Conservation (phyloP, 2,329 filamentous ascomycete genomes). For the Colletotrichum lini region DNA sequence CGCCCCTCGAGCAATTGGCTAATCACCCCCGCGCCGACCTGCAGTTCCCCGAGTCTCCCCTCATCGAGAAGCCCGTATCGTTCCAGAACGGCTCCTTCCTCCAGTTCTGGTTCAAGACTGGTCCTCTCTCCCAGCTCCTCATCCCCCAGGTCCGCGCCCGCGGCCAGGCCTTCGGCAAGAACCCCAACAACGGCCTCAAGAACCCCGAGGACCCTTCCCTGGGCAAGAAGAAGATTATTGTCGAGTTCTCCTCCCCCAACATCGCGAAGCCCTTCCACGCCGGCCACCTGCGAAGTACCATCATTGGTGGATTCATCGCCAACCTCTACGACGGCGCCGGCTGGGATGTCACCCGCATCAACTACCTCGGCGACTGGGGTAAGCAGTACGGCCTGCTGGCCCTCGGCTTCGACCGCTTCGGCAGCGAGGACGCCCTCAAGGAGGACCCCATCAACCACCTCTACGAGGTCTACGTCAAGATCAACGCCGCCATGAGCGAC, state of each 20-base stretch:
- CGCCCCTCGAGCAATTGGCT: neutral
- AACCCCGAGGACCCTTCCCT: constrained; percentile 73
- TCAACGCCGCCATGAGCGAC: constrained; percentile 76
- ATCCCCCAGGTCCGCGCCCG: constrained; percentile 78
- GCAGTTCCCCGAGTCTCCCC: constrained; percentile 80
- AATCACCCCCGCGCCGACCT: neutral
- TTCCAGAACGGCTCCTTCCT: constrained; percentile 74
- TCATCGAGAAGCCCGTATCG: constrained; percentile 79
- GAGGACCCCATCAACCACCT: constrained; percentile 86
- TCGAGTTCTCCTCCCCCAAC: constrained; percentile 90
- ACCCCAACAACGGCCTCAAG: constrained; percentile 71
- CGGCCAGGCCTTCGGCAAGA: constrained; percentile 74
- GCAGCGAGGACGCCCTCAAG: constrained; percentile 78
- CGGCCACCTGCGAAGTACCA: constrained; percentile 82
- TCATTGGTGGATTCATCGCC: constrained; percentile 83
- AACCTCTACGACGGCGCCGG: constrained; percentile 80
- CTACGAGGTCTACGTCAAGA: constrained; percentile 85
- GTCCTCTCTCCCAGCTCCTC: constrained; percentile 74
- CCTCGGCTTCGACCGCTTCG: constrained; percentile 82
- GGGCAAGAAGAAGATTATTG: constrained; percentile 76
- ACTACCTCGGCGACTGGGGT: constrained; percentile 87
- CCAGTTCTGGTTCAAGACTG: constrained; percentile 85
- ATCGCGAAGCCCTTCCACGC: constrained; percentile 90
- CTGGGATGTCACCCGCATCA: constrained; percentile 82
- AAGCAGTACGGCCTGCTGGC: constrained; percentile 83